Conservation (phyloP, 176 grass and related monocot genomes). For the Puya raimondii region DNA sequence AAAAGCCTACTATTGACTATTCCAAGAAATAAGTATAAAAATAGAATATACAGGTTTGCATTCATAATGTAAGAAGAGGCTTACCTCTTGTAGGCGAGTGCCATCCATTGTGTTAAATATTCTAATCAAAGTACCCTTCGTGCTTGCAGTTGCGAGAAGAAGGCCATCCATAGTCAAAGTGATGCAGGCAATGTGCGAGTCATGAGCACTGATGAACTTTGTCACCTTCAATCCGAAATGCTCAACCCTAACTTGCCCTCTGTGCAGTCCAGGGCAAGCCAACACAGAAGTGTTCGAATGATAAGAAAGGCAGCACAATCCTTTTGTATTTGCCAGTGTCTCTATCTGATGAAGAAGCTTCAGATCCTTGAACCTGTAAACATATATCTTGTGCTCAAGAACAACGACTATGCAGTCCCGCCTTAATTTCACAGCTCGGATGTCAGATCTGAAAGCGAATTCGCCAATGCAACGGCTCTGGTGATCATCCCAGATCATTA, state of each 20-base stretch:
- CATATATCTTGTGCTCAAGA: conserved; percentile 86
- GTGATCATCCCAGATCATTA: conserved; percentile 94
- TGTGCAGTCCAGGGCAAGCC: conserved; percentile 65
- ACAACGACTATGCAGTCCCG: conserved; percentile 70
- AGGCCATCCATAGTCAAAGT: conserved; percentile 81
- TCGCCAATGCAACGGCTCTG: conserved; percentile 77
- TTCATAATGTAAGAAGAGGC: conserved; percentile 7
- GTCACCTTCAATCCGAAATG: conserved; percentile 91
- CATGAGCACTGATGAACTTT: conserved; percentile 70
- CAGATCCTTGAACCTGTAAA: conserved; percentile 69
- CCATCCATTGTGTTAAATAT: conserved; percentile 97
- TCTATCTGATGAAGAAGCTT: conserved; percentile 95
- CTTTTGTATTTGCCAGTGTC: conserved; percentile 56
- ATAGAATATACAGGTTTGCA: neutral
- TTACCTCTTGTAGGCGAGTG: conserved; percentile 83
- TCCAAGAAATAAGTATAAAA: conserved; percentile 2
- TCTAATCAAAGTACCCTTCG: conserved; percentile 88
- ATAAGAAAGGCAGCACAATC: conserved; percentile 88
- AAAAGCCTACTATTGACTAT: neutral
- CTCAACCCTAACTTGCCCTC: conserved; percentile 68
- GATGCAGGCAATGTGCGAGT: conserved; percentile 88
- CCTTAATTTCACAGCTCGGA: conserved; percentile 56
- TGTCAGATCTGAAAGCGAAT: conserved; percentile 69
- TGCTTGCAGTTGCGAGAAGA: conserved; percentile 75
- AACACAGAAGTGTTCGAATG: conserved; percentile 74